Evolutionary conservation across 1,284 basidiomycete species (phyloP), one percentile per base, ranked within the genome.

Genomic region (Pyrrhoderma lamaoense): DNA sequence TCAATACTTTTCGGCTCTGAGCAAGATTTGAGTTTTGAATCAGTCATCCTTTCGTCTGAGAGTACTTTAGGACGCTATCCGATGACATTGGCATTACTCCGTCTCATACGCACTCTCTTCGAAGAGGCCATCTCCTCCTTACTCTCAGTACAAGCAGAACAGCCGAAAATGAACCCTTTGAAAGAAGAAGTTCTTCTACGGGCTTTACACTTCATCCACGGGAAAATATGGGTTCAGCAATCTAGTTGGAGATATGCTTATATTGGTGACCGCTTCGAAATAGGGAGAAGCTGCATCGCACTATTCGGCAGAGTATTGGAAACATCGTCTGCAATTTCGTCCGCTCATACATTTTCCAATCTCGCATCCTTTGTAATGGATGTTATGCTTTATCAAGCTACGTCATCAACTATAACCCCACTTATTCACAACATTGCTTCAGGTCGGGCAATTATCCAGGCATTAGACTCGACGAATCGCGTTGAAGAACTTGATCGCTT

Each of bases 171-270:
- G 16, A 77, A 78, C 49, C 77, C 82, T 54, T 67, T 89, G 44
- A 93, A 93, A 65, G 84, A 87, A 56, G 84, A 88, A 53, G 90
- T 94, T 3, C 73, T 94, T 9, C 67, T 85, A 45, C 82, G 90
- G 27, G 86, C 86, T 0, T 72, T 80, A 8, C 74, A 73, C 14
- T 93, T 93, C 61, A 74, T 93, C 8, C 85, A 89, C 59, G 80
- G 83, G 19, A 85, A 89, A 63, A 80, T 94, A 25, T 94, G 92
- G 91, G 75, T 86, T 0, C 86, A 89, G 58, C 84, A 91, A 62
- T 67, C 82, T 45, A 76, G 79, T 4, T 93, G 92, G 92, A 83
- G 85, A 61, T 94, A 91, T 59, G 70, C 72, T 1, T 82, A 82
- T 54, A 67, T 91, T 8, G 80, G 82, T 5, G 86, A 93, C 59